Evolutionary conservation across 2,329 filamentous ascomycete species (phyloP).

Genomic region (Sporothrix pseudoabietina): DNA sequence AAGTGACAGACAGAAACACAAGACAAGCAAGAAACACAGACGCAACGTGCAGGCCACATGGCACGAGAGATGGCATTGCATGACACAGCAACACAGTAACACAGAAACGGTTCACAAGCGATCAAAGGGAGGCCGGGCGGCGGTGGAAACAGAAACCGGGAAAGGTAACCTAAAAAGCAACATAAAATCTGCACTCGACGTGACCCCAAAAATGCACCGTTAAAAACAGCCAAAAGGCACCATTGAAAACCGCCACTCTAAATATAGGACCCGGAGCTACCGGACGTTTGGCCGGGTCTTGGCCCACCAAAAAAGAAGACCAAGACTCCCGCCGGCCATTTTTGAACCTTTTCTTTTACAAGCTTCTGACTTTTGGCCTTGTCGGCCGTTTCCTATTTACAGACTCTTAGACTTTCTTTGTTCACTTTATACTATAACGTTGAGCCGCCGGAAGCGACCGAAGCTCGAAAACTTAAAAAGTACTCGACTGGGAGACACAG

Average conservation of each 20-base stretch:
- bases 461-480: not conserved
- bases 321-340: not conserved
- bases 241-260: constrained; percentile 21
- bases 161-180: too few relatives aligned
- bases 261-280: constrained; percentile 17
- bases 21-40: not conserved
- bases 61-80: not conserved
- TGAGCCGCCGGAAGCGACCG: constrained; percentile 2
- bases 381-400: not conserved
- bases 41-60: not conserved
- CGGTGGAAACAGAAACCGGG: too few relatives aligned
- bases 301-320: not conserved
- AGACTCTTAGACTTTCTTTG: not conserved
- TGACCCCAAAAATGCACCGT: not conserved
- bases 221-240: not conserved
- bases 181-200: not conserved
- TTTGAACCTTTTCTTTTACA: not conserved
- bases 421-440: not conserved
- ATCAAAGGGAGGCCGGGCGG: not conserved
- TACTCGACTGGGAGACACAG: not conserved
- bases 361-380: not conserved
- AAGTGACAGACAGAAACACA: not conserved
- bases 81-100: not conserved
- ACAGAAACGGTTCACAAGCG: too few relatives aligned
- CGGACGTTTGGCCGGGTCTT: not conserved